phyloP scores from a whole-genome alignment of 1,284 basidiomycete species.

The Cutaneotrichosporon sp. region DNA sequence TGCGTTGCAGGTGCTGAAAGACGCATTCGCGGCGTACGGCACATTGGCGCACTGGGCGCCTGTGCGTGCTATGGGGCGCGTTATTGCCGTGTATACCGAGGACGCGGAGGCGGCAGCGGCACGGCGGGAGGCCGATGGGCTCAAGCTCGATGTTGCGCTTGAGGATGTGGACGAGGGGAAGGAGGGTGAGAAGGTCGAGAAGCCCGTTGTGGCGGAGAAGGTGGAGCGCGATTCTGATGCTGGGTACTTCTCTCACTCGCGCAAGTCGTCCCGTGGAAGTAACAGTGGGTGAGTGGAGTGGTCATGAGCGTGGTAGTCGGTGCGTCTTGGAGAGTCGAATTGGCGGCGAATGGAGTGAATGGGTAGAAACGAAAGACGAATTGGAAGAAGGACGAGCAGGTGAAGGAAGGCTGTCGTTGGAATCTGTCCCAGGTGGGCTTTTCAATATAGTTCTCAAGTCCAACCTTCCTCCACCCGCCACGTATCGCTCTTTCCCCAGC shows the following conservation, averaged over 20 bases:
- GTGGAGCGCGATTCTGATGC: neutral
- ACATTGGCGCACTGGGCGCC: conserved; percentile 80
- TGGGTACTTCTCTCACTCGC: conserved; percentile 13
- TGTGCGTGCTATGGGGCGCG: conserved; percentile 68
- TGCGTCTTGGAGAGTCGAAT: too few species aligned
- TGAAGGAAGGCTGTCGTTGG: too few species aligned
- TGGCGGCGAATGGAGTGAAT: too few species aligned
- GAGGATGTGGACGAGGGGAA: neutral
- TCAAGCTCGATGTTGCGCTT: conserved; percentile 26
- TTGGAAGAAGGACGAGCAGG: too few species aligned
- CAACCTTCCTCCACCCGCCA: too few species aligned
- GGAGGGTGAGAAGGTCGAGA: neutral
- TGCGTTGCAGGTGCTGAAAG: conserved; percentile 61
- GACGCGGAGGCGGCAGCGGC: conserved; percentile 49
- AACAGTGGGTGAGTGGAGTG: conserved; percentile 8
- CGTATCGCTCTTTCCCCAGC: neutral
- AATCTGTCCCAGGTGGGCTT: too few species aligned
- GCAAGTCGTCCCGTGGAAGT: conserved; percentile 5
- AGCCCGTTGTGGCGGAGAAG: too few species aligned
- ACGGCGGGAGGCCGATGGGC: conserved; percentile 42
- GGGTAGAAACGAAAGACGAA: too few species aligned
- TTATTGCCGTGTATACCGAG: conserved; percentile 69
- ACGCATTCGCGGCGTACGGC: conserved; percentile 69
- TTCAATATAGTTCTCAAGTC: too few species aligned
- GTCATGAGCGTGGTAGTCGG: too few species aligned